Base-by-base conservation (phyloP, 2,329 filamentous ascomycete species). In the Calonectria fujianensis region DNA sequence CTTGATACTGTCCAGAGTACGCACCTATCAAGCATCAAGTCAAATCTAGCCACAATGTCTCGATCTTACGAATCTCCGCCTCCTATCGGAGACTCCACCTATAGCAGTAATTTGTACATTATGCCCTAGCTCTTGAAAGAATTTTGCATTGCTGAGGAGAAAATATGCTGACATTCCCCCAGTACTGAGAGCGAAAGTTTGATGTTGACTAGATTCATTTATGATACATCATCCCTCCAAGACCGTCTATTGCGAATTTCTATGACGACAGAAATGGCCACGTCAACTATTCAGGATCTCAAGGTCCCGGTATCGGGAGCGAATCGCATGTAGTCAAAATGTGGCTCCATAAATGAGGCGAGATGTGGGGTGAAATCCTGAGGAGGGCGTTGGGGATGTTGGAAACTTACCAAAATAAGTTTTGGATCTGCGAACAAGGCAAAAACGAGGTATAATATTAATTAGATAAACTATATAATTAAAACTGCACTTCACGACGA, bases 121-220 rank as follows among this genome's bases (percentile, higher is more conserved):
- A 13, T 48, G 2, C 20, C 45, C 45, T n/a, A 6, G 8, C 20
- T 24, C 45, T 48, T 48, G 6, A 1, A 18, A 24, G 10, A 13
- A 9, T 13, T 48, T 48, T 24, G n/a, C n/a, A 48, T 13, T 24
- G 24, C 24, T 24, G 3, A 3, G 45, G 8, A 4, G n/a, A 48
- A 48, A 24, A n/a, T 8, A 48, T 24, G n/a, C 45, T 48, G 2
- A 48, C 13, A 48, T 48, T 48, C n/a, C 1, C 6, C n/a, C n/a
- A 48, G 20, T 48, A 20, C n/a, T 3, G 10, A 24, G 3, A 48
- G 45, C n/a, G 45, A 48, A 13, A 48, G 14, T 48, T 24, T 11
- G 45, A 48, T 48, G 45, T 48, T 48, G 0, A 78, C 79, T n/a
- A 48, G 45, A 24, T 48, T n/a, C 45, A 48, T 48, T 48, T 13